phyloP scores from a whole-genome alignment of 495 filamentous ascomycete species.

The Xylaria bambusicola region DNA sequence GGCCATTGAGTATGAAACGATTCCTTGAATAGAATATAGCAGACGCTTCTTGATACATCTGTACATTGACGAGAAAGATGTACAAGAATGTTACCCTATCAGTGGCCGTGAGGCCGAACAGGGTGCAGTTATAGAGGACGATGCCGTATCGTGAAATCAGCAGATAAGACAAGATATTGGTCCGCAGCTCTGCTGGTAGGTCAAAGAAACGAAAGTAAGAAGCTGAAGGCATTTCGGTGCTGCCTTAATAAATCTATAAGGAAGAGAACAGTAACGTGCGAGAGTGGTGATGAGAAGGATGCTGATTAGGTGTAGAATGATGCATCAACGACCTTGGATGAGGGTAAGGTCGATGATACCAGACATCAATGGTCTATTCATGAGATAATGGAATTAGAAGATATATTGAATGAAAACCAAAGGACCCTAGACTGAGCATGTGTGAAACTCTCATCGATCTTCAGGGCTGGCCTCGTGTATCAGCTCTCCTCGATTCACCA shows the following conservation, averaged over 20 bases:
- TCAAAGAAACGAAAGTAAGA: slow-evolving; percentile 48
- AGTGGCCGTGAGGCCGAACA: slow-evolving; percentile 16
- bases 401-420: too few species aligned
- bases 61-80: slow-evolving; percentile 36
- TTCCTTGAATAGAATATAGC: slow-evolving; percentile 39
- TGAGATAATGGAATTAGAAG: too few species aligned
- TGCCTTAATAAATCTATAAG: not conserved
- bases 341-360: too few species aligned
- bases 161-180: slow-evolving; percentile 62
- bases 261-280: too few species aligned
- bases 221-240: slow-evolving; percentile 8
- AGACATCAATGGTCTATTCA: too few species aligned
- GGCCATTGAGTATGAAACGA: slow-evolving; percentile 32
- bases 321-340: too few species aligned
- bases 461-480: not conserved
- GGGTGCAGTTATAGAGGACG: slow-evolving; percentile 27
- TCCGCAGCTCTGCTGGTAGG: slow-evolving; percentile 74
- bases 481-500: not conserved
- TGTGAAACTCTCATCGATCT: not conserved
- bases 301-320: too few species aligned
- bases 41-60: slow-evolving; percentile 37
- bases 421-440: too few species aligned
- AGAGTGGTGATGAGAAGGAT: too few species aligned
- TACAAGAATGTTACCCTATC: slow-evolving; percentile 16
- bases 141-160: slow-evolving; percentile 26